A percentile compares a stretch with the other conserved stretches of the same genome.
These are phyloP conservation scores for Fabrea salina DNA, from an alignment of 169 alveolate genomes.

Conservation along the genomic window DNA sequence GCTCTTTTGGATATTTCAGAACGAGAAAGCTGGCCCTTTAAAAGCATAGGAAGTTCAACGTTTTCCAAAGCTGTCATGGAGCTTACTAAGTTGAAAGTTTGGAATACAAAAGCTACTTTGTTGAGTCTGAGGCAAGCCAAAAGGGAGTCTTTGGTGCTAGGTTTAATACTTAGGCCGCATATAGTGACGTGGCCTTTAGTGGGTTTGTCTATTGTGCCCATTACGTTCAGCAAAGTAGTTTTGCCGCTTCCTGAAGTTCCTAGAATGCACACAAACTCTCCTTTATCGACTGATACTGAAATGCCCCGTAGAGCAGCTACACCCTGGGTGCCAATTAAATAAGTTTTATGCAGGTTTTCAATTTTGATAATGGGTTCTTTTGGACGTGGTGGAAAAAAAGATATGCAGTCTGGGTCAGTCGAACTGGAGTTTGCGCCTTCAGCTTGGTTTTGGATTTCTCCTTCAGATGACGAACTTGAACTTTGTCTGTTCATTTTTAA, in stretches of 20 bases:
- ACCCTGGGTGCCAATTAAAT: no score
- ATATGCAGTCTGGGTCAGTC: no score
- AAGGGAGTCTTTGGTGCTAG: constrained; percentile 73
- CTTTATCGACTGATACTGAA: constrained; percentile 46
- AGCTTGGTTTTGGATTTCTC: no score
- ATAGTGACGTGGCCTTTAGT: constrained; percentile 83
- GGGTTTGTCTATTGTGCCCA: constrained; percentile 86
- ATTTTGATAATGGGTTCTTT: no score
- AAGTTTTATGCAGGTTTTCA: no score
- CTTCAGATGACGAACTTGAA: background rate
- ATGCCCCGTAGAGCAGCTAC: constrained; percentile 29
- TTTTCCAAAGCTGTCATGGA: constrained; percentile 84
- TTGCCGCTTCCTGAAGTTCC: constrained; percentile 89
- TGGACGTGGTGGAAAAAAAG: no score
- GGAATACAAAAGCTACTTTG: constrained; percentile 80
- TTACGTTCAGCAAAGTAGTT: constrained; percentile 72
- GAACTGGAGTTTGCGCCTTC: no score
- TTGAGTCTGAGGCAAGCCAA: constrained; percentile 74
- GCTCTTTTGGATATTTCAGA: constrained; percentile 62
- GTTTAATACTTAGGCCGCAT: constrained; percentile 71
- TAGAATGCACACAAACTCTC: constrained; percentile 78
- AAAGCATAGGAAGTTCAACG: constrained; percentile 85
- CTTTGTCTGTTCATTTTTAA: background rate
- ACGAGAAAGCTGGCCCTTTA: constrained; percentile 62
- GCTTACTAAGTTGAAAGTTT: constrained; percentile 80